Conservation (phyloP, 169 alveolate genomes). For the Eimeria brunetti region DNA sequence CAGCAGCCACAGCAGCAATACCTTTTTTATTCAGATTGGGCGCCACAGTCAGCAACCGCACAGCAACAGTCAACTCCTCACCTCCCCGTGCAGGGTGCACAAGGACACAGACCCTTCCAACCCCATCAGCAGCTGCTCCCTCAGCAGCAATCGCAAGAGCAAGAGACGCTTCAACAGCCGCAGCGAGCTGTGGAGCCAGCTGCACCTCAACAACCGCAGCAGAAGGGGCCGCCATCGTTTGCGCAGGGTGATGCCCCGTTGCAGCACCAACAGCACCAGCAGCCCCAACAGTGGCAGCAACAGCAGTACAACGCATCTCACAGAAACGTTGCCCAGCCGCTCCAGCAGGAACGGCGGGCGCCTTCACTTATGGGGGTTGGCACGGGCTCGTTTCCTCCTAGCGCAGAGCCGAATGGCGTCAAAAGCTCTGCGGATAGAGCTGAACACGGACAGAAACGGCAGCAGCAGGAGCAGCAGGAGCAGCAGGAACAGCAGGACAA, state of each 20-base stretch:
- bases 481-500: slow-evolving; percentile 34
- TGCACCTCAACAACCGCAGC: slow-evolving; percentile 28
- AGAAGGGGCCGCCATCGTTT: background rate
- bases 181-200: slow-evolving; percentile 7
- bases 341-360: slow-evolving; percentile 18
- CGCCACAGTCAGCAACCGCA: background rate
- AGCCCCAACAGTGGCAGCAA: slow-evolving; percentile 40
- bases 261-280: slow-evolving; percentile 25
- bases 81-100: background rate
- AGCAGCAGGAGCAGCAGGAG: slow-evolving; percentile 59
- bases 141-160: slow-evolving; percentile 39
- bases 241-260: background rate
- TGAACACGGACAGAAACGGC: slow-evolving; percentile 33
- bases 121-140: slow-evolving; percentile 49
- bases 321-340: background rate
- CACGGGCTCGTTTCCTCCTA: slow-evolving; percentile 54
- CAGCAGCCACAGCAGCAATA: slow-evolving; percentile 7
- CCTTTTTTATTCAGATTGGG: background rate
- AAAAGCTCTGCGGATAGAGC: background rate
- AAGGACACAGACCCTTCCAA: background rate
- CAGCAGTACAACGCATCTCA: slow-evolving; percentile 26
- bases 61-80: background rate
- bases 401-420: slow-evolving; percentile 20
- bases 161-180: slow-evolving; percentile 12
- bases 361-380: slow-evolving; percentile 65